Evolutionary conservation across 2,329 filamentous ascomycete species (phyloP), one percentile per base, ranked within the genome.

Genomic region (Talaromyces sp.): DNA sequence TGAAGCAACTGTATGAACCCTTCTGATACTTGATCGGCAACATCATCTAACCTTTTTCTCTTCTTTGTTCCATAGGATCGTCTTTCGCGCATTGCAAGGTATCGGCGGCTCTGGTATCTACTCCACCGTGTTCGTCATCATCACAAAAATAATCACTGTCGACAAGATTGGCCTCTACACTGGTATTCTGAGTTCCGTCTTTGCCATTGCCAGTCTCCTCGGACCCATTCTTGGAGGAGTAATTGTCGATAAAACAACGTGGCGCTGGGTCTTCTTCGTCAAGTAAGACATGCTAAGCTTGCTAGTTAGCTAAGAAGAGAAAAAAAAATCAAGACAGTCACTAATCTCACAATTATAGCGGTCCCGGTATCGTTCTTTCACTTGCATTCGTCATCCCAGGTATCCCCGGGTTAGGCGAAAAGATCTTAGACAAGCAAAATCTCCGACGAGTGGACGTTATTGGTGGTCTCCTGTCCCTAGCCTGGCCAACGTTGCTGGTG

Each of bases 391-490:
- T 53, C 7, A 31, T 53, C 14, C 50, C 50, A 4, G 50, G 50
- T n/a, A 53, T 53, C 16, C 50, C 50, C 16, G 31, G 50, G 12
- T 16, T 53, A 10, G 50, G 50, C 27, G 27, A 53, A 23, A 31
- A 53, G 7, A n/a, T 53, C 50, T 8, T n/a, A 10, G 50, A 53
- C 14, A 53, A 31, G 18, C 14, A 53, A 31, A 53, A 53, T 16
- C 50, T 53, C 10, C 28, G 16, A 31, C 61, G 72, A 18, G 62
- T 77, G 16, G 75, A 78, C 54, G 59, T 72, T 28, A 5, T 72
- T 5, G 76, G 75, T 14, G 68, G 65, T 10, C 59, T 73, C 31
- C 61, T 70, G 8, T 55, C 56, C 23, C 53, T 66, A 14, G 62
- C 56, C 33, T 57, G 50, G 7, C 62, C 65, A 5, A 55, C 63